Percentiles rank a stretch among this genome's conserved stretches.
Evolutionary conservation across 176 grass and related monocot genomes (phyloP).

Genomic region (Oropetium thomaeum): DNA sequence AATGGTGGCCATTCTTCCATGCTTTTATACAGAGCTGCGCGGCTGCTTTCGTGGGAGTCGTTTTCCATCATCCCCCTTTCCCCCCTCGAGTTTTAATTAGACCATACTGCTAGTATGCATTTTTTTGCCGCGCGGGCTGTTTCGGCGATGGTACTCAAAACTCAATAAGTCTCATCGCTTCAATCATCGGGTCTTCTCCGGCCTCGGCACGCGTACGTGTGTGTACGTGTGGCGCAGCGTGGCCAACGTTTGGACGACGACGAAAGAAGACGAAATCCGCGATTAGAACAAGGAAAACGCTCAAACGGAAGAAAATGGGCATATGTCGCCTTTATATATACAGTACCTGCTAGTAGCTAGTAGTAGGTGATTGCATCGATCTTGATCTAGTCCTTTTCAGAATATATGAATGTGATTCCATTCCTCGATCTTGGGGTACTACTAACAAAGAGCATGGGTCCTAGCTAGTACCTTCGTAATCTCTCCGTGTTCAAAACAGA

Average conservation of each 20-base stretch:
- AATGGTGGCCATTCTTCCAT: neutral
- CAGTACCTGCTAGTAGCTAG: no score
- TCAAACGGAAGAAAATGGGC: neutral
- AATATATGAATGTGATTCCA: neutral
- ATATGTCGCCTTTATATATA: no score
- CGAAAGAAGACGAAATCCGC: neutral
- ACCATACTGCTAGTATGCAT: neutral
- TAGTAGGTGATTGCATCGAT: neutral
- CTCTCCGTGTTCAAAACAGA: no score
- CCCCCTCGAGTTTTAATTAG: neutral
- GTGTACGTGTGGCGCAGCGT: no score
- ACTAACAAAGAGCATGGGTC: neutral
- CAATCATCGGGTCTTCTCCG: neutral
- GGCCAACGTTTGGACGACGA: neutral
- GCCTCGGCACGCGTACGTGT: neutral
- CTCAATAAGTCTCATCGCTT: constrained; percentile 21
- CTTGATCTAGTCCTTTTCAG: neutral
- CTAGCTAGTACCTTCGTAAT: no score
- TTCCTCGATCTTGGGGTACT: neutral
- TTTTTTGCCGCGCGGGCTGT: neutral
- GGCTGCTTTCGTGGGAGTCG: neutral
- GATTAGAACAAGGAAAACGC: neutral
- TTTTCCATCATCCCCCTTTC: no score
- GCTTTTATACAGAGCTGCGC: constrained; percentile 13
- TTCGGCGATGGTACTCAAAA: constrained; percentile 43